Percentiles rank a stretch among this genome's conserved stretches.
These are phyloP conservation scores for Silene latifolia DNA, from an alignment of 148 eudicot genomes.

Conservation along the genomic window DNA sequence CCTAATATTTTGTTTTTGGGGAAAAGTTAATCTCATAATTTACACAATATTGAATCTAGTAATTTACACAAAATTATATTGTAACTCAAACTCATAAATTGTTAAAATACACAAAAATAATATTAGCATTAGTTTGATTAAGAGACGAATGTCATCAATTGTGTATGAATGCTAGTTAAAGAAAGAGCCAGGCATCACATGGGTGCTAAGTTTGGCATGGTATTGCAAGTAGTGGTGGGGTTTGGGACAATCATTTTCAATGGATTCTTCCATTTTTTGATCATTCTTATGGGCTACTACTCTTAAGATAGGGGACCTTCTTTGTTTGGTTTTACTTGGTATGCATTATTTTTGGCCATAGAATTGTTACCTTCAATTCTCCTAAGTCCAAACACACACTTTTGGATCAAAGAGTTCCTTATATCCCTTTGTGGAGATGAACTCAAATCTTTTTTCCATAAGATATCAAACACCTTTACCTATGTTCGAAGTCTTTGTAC, in stretches of 20 bases:
- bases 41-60: too few species aligned
- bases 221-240: constrained; percentile 31
- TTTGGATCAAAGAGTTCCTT: not conserved
- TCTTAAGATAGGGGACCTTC: constrained; percentile 14
- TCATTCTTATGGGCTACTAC: constrained; percentile 10
- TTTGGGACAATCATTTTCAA: constrained; percentile 13
- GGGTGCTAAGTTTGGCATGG: constrained; percentile 17
- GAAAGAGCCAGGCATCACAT: constrained; percentile 1
- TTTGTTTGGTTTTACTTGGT: not conserved
- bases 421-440: too few species aligned
- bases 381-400: constrained; percentile 9
- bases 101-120: too few species aligned
- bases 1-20: too few species aligned
- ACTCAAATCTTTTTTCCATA: too few species aligned
- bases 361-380: constrained; percentile 13
- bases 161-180: not conserved
- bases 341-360: constrained; percentile 9
- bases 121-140: not conserved
- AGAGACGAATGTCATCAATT: constrained; percentile 12
- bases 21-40: too few species aligned
- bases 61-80: too few species aligned
- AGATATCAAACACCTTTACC: not conserved
- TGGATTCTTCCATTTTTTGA: constrained; percentile 29
- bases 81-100: too few species aligned
- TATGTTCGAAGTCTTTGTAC: not conserved